Base-by-base conservation (phyloP, 1,284 basidiomycete species). In the Chalciporus piperatoides region DNA sequence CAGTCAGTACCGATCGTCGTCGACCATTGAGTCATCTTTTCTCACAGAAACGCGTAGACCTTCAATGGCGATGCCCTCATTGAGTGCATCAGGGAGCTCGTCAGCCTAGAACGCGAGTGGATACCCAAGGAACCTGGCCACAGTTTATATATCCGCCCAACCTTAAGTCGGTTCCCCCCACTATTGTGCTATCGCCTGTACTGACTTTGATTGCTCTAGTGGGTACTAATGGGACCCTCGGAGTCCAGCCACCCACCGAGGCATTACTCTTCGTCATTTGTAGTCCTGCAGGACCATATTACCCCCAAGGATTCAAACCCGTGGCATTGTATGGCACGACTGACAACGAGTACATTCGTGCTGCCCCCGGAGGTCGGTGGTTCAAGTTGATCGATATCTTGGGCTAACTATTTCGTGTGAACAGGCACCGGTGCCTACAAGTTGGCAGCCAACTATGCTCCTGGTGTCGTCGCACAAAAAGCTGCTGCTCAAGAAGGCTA, bases 251-350 rank as follows among this genome's bases (percentile, higher is more conserved):
- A 6, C 90, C 92, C 1, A 83, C 78, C 46, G 89, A 96, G 58
- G 94, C 95, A 0, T 79, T 98, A 14, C 80, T 99, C 28, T 98
- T 93, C 65, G 94, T 99, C 49, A 98, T 99, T 62, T 86, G 86
- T 66, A 90, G 86, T 59, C 94, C 93, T 33, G 92, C 93, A 23
- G 94, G 95, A 14, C 95, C 96, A 2, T 99, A 98, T 71, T 99
- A 96, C 70, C 85, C 92, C 0, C 71, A 86, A 33, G 96, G 96
- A 8, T 97, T 97, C 78, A 98, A 99, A 72, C 96, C 96, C 15
- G 86, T 99, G 25, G 84, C 90, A 12, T 76, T 99, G 44, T 86
- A 94, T 52, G 95, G 92, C 4, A 96, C 95, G 2, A 92, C 92
- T 0, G 60, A 62, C 14, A 2, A 21, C 1, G 85, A 94, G 65